Percentiles rank a stretch among this genome's conserved stretches.
These are phyloP conservation scores for Yarrowia galli DNA, from an alignment of 1,139 yeast genomes.

Conservation along the genomic window DNA sequence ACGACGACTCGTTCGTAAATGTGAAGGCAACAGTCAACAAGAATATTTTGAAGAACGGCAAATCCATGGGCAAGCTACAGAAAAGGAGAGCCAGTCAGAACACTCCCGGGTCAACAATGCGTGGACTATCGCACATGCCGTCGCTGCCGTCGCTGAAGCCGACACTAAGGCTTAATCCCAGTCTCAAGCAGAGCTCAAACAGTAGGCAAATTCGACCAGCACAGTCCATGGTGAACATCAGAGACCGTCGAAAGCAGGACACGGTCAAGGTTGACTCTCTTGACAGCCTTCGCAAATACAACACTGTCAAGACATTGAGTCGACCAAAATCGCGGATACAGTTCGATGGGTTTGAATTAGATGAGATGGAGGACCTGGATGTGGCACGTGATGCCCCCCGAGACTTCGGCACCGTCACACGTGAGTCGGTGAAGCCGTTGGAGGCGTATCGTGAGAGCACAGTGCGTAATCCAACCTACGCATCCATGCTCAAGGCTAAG, in stretches of 20 bases:
- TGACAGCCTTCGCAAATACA: constrained; percentile 15
- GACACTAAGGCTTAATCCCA: neutral
- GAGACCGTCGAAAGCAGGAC: constrained; percentile 23
- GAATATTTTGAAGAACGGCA: constrained; percentile 69
- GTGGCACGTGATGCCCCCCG: constrained; percentile 21
- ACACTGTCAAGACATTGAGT: constrained; percentile 23
- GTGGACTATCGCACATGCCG: constrained; percentile 30
- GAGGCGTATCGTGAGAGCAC: constrained; percentile 32
- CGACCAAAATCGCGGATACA: constrained; percentile 10
- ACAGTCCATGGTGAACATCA: constrained; percentile 33
- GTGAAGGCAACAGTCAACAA: constrained; percentile 20
- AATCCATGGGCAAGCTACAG: constrained; percentile 78
- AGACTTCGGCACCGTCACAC: constrained; percentile 8
- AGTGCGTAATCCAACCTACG: constrained; percentile 23
- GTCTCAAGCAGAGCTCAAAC: neutral
- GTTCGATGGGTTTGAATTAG: constrained; percentile 31
- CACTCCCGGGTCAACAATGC: neutral
- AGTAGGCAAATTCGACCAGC: constrained; percentile 21
- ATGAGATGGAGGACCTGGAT: constrained; percentile 24
- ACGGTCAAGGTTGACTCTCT: constrained; percentile 23
- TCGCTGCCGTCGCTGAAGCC: constrained; percentile 27
- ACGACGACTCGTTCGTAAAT: constrained; percentile 30
- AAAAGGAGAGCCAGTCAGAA: constrained; percentile 59
- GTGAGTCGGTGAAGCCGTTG: constrained; percentile 17
- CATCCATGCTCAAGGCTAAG: constrained; percentile 17